Base-by-base conservation (phyloP, 495 filamentous ascomycete species). In the Hyphodiscus hymeniophilus region DNA sequence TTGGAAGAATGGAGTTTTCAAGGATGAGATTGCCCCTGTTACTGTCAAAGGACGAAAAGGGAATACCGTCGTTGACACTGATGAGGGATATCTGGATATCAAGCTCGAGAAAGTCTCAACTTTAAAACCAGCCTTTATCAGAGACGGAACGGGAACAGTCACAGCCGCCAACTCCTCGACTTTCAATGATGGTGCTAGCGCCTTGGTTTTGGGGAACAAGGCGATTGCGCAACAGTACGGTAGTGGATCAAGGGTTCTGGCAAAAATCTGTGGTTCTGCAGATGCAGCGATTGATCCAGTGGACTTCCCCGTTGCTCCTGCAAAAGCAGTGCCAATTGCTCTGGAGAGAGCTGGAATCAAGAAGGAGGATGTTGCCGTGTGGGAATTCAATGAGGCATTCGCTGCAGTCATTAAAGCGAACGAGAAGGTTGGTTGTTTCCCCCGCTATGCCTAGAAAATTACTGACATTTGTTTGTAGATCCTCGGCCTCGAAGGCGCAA, bases 361-460 rank as follows among this genome's bases (percentile, higher is more conserved):
- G 39, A 84, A 87, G 66, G 81, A 92, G 20, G 83, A 98, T 56
- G 85, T 98, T 17, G 81, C 89, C 2, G 67, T 95, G 2, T 96
- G 91, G 90, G 92, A 98, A 64, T 92, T 98, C 66, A 98, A 98
- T 64, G 92, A 98, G 63, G 92, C 92, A 0, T 98, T 98, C 63
- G 91, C 91, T 12, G 91, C 86, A 0, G 91, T 96, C 12, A 94
- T 95, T 65, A 89, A 90, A 64, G 91, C 91, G 7, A 96, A 95
- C 56, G 84, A 87, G 58, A 85, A 92, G 80, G 85, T 84, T 59
- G 65, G 63, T 55, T 20, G 13, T 7, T 7, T 21, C n/a, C 15
- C 21, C 54, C 17, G 28, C 38, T 38, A 23, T 57, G 42, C 17
- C 11, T n/a, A n/a, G n/a, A n/a, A 47, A 20, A 17, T 21, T 16